Evolutionary conservation across 1,284 basidiomycete species (phyloP).

Genomic region (Pisolithus thermaeus): DNA sequence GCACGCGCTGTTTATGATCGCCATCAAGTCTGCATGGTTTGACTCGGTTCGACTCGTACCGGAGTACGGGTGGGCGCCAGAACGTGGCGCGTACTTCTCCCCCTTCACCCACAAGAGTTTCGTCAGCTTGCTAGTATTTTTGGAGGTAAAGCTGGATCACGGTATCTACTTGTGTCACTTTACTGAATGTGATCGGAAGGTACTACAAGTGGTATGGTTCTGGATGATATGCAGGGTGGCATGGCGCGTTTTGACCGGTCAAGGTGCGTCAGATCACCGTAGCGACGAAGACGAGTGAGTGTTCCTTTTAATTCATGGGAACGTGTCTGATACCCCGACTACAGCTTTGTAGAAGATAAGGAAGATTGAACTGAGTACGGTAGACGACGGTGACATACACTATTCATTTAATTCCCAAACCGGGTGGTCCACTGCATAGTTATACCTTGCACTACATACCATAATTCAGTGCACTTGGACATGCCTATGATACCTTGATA

Average conservation of each 20-base stretch:
- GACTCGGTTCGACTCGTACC: conserved; percentile 46
- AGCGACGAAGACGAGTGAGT: conserved; percentile 79
- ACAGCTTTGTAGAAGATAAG: conserved; percentile 15
- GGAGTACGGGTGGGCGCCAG: conserved; percentile 53
- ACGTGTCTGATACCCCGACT: conserved; percentile 8
- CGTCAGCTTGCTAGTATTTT: conserved; percentile 46
- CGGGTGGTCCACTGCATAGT: conserved; percentile 17
- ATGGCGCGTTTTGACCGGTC: conserved; percentile 71
- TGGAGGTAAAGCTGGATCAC: conserved; percentile 49
- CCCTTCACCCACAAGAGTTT: conserved; percentile 44
- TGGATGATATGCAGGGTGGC: conserved; percentile 79
- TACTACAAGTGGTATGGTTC: conserved; percentile 83
- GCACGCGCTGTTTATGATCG: conserved; percentile 70
- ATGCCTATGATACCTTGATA: conserved; percentile 17
- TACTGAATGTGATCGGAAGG: conserved; percentile 31
- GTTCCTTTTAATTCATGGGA: not conserved
- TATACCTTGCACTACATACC: conserved; percentile 14
- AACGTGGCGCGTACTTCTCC: conserved; percentile 54
- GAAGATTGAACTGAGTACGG: conserved; percentile 20
- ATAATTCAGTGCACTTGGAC: conserved; percentile 9
- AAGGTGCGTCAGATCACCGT: conserved; percentile 78
- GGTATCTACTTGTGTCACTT: not conserved
- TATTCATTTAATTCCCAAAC: conserved; percentile 20
- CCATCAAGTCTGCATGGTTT: conserved; percentile 56
- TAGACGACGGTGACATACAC: conserved; percentile 21